Conservation (phyloP, 352 stramenopile species). For the Saprolegnia parasitica region DNA sequence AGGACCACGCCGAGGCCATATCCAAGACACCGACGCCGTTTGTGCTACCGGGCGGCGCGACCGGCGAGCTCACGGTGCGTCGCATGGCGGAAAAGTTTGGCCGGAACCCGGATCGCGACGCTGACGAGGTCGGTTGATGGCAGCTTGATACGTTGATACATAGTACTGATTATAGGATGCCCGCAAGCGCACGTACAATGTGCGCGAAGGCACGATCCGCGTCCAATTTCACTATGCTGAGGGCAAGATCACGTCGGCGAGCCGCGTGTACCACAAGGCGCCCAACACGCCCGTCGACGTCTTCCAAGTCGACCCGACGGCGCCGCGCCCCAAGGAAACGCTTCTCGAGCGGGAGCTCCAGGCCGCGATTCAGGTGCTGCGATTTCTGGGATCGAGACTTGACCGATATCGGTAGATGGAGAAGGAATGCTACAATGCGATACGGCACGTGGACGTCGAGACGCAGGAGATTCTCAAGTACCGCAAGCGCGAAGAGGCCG, state of each 20-base stretch:
- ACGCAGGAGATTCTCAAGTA: constrained; percentile 88
- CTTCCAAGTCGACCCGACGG: constrained; percentile 60
- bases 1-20: constrained; percentile 55
- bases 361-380: constrained; percentile 47
- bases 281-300: constrained; percentile 64
- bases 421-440: constrained; percentile 87
- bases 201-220: constrained; percentile 84
- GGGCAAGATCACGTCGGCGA: constrained; percentile 85
- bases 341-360: constrained; percentile 71
- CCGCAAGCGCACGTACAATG: constrained; percentile 87
- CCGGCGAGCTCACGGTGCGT: constrained; percentile 77
- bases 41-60: constrained; percentile 59
- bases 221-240: constrained; percentile 90
- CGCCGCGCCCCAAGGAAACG: constrained; percentile 60
- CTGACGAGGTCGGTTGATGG: constrained; percentile 48
- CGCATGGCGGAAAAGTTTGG: constrained; percentile 93
- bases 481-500: constrained; percentile 83
- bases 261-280: constrained; percentile 75
- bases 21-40: constrained; percentile 60
- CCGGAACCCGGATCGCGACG: constrained; percentile 45
- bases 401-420: constrained; percentile 44
- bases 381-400: not conserved
- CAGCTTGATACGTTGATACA: not conserved
- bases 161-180: constrained; percentile 40
- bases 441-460: constrained; percentile 85